A percentile compares a stretch with the other conserved stretches of the same genome.
Evolutionary conservation across 2,329 filamentous ascomycete species (phyloP).

Genomic region (Fusarium beomiforme): DNA sequence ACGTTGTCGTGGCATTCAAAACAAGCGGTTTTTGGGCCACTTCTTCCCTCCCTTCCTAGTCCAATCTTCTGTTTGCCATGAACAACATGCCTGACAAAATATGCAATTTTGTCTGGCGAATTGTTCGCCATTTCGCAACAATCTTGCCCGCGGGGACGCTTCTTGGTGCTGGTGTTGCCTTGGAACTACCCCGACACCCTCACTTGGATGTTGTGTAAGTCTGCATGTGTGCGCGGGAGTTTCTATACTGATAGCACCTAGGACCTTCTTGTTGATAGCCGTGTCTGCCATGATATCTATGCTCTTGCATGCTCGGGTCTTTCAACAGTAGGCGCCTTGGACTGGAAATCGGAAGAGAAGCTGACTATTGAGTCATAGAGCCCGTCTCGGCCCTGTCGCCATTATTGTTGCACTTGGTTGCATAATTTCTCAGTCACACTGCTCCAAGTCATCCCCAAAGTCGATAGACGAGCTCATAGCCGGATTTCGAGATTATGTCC

Average conservation of each 20-base stretch:
- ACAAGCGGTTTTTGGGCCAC: not conserved
- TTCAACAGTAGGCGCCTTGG: slow-evolving; percentile 31
- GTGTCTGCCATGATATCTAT: slow-evolving; percentile 20
- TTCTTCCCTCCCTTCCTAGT: not conserved
- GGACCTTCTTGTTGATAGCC: slow-evolving; percentile 17
- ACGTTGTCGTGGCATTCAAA: not conserved
- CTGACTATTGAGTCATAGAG: slow-evolving; percentile 30
- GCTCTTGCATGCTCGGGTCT: slow-evolving; percentile 18
- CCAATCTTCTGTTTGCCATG: slow-evolving; percentile 1
- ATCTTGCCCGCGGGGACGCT: slow-evolving; percentile 30
- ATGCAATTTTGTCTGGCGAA: not conserved
- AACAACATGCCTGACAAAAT: not conserved
- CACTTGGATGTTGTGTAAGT: slow-evolving; percentile 31
- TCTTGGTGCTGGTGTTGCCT: slow-evolving; percentile 24
- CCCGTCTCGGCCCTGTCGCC: slow-evolving; percentile 24
- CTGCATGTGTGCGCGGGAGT: not conserved
- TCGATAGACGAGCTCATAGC: slow-evolving; percentile 10
- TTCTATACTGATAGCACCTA: slow-evolving; percentile 21
- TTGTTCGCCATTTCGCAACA: not conserved
- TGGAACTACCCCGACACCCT: slow-evolving; percentile 22
- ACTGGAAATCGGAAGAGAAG: not conserved
- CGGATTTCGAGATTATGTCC: slow-evolving; percentile 15
- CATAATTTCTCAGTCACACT: slow-evolving; percentile 3
- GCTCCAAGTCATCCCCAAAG: not conserved
- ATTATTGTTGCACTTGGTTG: slow-evolving; percentile 8